Evolutionary conservation across 305 asterid species (phyloP).

Genomic region (Lippia alba): DNA sequence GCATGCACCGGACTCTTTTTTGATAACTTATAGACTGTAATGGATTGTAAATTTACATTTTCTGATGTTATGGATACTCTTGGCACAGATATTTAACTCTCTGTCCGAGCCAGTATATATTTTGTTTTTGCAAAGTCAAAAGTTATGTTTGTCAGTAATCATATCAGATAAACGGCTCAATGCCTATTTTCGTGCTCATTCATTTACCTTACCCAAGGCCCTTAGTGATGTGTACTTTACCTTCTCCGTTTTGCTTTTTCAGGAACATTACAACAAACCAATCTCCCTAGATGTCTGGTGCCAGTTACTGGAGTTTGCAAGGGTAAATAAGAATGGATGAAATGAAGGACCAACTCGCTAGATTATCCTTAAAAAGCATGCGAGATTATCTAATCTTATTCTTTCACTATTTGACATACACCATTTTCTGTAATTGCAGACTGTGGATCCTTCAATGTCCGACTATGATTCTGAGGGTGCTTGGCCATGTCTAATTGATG

Average conservation of each 20-base stretch:
- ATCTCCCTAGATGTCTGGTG: slow-evolving; percentile 79
- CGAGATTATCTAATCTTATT: too few relatives aligned
- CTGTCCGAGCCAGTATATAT: not conserved
- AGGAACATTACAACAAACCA: slow-evolving; percentile 72
- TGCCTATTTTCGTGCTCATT: slow-evolving; percentile 1
- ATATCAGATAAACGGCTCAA: not conserved
- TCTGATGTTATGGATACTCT: not conserved
- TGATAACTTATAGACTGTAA: not conserved
- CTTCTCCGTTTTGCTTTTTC: slow-evolving; percentile 28
- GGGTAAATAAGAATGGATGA: slow-evolving; percentile 44
- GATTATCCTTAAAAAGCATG: too few relatives aligned
- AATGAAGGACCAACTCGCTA: too few relatives aligned
- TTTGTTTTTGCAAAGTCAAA: not conserved
- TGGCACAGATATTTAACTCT: not conserved
- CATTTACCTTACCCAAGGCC: not conserved
- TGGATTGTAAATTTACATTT: not conserved
- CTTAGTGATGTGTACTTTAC: not conserved
- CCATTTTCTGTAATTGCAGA: slow-evolving; percentile 51
- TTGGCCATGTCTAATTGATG: slow-evolving; percentile 98
- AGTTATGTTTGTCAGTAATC: not conserved
- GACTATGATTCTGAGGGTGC: slow-evolving; percentile 97
- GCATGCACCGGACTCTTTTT: not conserved
- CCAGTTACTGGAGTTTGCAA: slow-evolving; percentile 72
- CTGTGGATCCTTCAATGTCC: slow-evolving; percentile 77
- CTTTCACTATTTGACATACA: too few relatives aligned